Evolutionary conservation across 331 rosid species (phyloP), one percentile per base, ranked within the genome.

Genomic region (Acacia concinna): DNA sequence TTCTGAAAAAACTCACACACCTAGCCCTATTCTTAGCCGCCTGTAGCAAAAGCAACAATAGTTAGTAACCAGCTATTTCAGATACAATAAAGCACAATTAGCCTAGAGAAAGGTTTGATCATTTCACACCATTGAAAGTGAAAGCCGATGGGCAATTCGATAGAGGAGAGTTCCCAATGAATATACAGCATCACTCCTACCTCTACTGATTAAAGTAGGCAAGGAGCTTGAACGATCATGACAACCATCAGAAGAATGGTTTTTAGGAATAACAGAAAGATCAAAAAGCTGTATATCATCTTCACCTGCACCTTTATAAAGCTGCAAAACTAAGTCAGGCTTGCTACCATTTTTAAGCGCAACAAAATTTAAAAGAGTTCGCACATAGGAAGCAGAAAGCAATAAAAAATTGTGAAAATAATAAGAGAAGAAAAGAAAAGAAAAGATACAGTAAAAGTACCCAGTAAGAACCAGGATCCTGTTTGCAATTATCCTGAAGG

Each of bases 401-500:
- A 75, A 46, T 49, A 73, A 71, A 59, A 23, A 57, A 23, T 64
- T 25, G 2, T 64, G 14, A 47, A 67, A 63, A 52, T 25, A 34
- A 23, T 14, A 74, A 74, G 0, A 51, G 51, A 72, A 14, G 17
- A 49, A 43, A 49, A 60, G 11, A 21, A 6, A 54, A 34, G 32
- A 62, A 62, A 28, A 79, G 32, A 30, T 71, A 75, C 40, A 72
- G 78, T 68, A n/a, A 67, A 81, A 69, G 73, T 90, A 95, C 98
- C 98, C 98, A 95, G 88, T 95, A 95, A 73, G 97, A 94, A 71
- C 96, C 98, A 68, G 97, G 98, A 80, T 95, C 98, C 91, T 95
- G 97, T 84, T 89, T 92, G 93, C 98, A 95, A 84, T 95, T 95
- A 71, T 95, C 98, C 84, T 79, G 97, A 84, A 95, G 97, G 85